Base-by-base conservation (phyloP, 2,329 filamentous ascomycete species). In the Fusarium humuli region DNA sequence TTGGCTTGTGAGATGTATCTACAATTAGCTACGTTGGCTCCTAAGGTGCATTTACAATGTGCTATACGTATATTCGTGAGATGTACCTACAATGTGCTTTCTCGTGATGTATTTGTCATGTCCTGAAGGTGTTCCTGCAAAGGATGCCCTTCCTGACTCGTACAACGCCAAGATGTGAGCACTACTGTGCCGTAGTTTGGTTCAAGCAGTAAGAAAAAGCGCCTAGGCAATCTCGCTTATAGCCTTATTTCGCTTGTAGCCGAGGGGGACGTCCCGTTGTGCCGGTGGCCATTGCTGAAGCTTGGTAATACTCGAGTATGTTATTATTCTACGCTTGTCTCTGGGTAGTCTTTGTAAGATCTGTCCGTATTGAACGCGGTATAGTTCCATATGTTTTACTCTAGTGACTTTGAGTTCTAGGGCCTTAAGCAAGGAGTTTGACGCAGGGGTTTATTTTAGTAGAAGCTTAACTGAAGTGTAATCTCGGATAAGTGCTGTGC, bases 221-320 rank as follows among this genome's bases (percentile, higher is more conserved):
- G 32, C 13, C 41, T 23, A 65, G 42, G 13, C 42, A 40, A 65
- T 65, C 46, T 65, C 62, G 62, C 50, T 41, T 52, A 25, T 48
- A 69, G 65, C 60, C 65, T 65, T 65, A 65, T 69, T 53, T 69
- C 65, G 65, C 65, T 68, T 69, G 49, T 53, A 55, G 29, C 65
- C 65, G 65, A 68, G 11, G 32, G 32, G 49, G 42, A 60, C 49
- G 30, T 65, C 65, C 65, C 61, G 62, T 52, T 16, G 45, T 64
- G 20, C 45, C 61, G 46, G 52, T 14, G 34, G 18, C 18, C 44
- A 42, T 46, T 40, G 61, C 55, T 54, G 25, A 50, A 68, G 41
- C 29, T 37, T 37, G 40, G n/a, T 16, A 4, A 27, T 23, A 37
- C 13, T 29, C 20, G 23, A 20, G 23, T 8, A 27, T 52, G 16